These are phyloP conservation scores for Athelia psychrophila DNA, from an alignment of 1,284 basidiomycete species.

Conservation along the genomic window DNA sequence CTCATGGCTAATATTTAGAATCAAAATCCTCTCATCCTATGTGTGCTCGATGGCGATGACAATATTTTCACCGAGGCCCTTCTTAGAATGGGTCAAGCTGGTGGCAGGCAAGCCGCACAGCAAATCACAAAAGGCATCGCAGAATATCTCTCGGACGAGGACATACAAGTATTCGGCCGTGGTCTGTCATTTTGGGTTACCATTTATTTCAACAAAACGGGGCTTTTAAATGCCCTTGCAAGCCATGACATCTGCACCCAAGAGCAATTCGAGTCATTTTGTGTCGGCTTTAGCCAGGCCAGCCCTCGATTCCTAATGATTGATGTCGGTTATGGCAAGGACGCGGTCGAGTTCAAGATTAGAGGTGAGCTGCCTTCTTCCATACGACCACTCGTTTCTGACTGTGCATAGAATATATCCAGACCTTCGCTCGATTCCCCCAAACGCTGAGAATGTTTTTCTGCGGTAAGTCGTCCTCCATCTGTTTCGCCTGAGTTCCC, in stretches of 20 bases:
- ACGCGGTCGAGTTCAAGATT: conserved; percentile 68
- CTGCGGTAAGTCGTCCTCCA: conserved; percentile 44
- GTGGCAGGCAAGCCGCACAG: conserved; percentile 67
- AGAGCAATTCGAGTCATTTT: conserved; percentile 67
- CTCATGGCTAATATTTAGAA: conserved; percentile 34
- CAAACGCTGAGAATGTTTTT: conserved; percentile 76
- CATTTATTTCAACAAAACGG: conserved; percentile 63
- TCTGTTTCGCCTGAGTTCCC: not conserved
- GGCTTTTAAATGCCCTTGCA: conserved; percentile 48
- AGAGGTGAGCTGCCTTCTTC: conserved; percentile 43
- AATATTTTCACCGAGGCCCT: conserved; percentile 61
- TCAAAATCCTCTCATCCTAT: conserved; percentile 64
- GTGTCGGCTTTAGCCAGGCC: conserved; percentile 66
- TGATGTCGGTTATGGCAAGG: conserved; percentile 69
- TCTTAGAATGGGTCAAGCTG: conserved; percentile 58
- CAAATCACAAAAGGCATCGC: conserved; percentile 63
- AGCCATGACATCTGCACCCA: conserved; percentile 51
- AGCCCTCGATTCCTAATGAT: conserved; percentile 67
- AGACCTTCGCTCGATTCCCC: conserved; percentile 70
- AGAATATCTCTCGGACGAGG: conserved; percentile 58
- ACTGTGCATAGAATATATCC: conserved; percentile 57
- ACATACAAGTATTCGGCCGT: conserved; percentile 51
- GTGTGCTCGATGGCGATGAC: conserved; percentile 70
- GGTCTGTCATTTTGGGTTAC: conserved; percentile 66
- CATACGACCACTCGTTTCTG: not conserved